Evolutionary conservation across 2,329 filamentous ascomycete species (phyloP), one percentile per base, ranked within the genome.

Genomic region (Colletotrichum viniferum): DNA sequence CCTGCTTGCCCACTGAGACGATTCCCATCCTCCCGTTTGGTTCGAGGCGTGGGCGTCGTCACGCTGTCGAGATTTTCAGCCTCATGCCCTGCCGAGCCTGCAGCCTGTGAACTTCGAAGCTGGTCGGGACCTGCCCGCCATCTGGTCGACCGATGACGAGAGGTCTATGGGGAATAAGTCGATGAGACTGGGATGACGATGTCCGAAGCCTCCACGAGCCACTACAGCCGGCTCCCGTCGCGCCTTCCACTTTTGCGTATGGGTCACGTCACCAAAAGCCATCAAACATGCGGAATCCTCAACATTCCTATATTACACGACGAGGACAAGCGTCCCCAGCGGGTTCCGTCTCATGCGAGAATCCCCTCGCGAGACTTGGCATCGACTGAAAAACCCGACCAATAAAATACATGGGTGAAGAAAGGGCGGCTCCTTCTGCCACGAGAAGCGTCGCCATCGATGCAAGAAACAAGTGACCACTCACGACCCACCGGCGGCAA

Each of bases 281-380:
- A 2, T n/a, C 58, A 61, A 61, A 9, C 4, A 32, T 36, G 58
- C 18, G 38, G 64, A 67, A 38, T 58, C n/a, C 5, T 67, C 30
- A 58, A 67, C 18, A 67, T 67, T 58, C 43, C 48, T 67, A 10
- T 58, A 21, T 21, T 67, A 67, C 64, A 67, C 8, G 64, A 56
- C 26, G 28, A 28, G 63, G 32, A 56, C 48, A 34, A 66, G 63
- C n/a, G 48, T 66, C 63, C 43, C 12, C 18, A 32, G 48, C 30
- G 28, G 64, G 21, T 24, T 56, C 5, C 13, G 4, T 36, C 6
- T 3, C 5, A 3, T 13, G 5, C 18, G 3, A 2, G 6, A n/a
- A 13, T 56, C 30, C 5, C 13, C 64, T 67, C 9, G 48, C 12
- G 14, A 30, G 12, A 32, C n/a, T n/a, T n/a, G n/a, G 18, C 18